Conservation (phyloP, 768 basidiomycete genomes). For the Serendipita indica region DNA sequence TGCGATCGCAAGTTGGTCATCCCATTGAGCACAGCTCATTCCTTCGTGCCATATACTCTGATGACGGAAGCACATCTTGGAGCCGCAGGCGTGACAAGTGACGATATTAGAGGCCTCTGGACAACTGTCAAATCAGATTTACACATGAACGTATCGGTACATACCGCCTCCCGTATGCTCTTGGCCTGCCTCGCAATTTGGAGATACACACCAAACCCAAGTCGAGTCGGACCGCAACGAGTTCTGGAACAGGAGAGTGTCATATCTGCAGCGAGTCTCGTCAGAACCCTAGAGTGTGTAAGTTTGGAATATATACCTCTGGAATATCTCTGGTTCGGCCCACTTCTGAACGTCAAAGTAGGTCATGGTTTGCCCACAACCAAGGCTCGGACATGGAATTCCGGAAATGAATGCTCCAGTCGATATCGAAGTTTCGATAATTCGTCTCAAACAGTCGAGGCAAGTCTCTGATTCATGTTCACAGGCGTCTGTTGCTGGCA, state of each 20-base stretch:
- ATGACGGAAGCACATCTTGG: background rate
- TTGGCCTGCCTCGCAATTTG: background rate
- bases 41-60: background rate
- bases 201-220: background rate
- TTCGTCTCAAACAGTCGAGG: conserved; percentile 4
- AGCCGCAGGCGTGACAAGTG: background rate
- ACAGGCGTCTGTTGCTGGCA: background rate
- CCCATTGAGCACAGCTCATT: background rate
- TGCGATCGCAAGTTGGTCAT: background rate
- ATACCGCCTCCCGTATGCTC: background rate
- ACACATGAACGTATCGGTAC: background rate
- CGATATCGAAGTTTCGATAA: background rate
- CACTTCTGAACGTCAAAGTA: background rate
- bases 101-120: background rate
- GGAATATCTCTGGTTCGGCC: background rate
- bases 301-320: background rate
- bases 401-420: background rate
- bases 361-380: background rate
- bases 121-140: no score
- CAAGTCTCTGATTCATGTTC: background rate
- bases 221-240: background rate
- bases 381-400: background rate
- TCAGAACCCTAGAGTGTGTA: background rate
- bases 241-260: background rate
- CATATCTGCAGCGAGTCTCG: background rate